phyloP scores from a whole-genome alignment of 2,329 filamentous ascomycete species.

The Dothistroma pini region DNA sequence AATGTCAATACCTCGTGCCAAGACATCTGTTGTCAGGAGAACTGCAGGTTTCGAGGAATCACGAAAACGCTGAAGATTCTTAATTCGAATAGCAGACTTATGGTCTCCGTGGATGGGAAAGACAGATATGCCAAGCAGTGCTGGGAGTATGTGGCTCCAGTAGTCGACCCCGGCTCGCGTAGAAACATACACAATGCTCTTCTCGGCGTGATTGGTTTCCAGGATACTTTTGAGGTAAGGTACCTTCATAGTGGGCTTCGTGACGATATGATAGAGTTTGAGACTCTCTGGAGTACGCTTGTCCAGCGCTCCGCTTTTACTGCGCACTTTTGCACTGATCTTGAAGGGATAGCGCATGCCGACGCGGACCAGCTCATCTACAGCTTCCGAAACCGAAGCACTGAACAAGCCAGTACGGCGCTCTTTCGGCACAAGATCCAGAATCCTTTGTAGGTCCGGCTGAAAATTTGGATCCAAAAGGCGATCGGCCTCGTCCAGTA shows the following conservation, averaged over 20 bases:
- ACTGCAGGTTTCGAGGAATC: constrained; percentile 71
- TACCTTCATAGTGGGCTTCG: constrained; percentile 74
- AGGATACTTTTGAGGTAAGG: constrained; percentile 70
- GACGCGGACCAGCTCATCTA: constrained; percentile 87
- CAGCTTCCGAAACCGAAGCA: constrained; percentile 91
- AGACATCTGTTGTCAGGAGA: constrained; percentile 87
- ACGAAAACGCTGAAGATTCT: constrained; percentile 79
- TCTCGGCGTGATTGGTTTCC: constrained; percentile 60
- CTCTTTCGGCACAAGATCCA: constrained; percentile 84
- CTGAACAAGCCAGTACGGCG: constrained; percentile 90
- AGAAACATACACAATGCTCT: constrained; percentile 86
- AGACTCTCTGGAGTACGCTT: constrained; percentile 86
- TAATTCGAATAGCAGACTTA: constrained; percentile 77
- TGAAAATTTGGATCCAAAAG: constrained; percentile 93
- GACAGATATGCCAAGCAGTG: constrained; percentile 65
- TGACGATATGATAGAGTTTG: constrained; percentile 81
- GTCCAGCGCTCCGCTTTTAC: constrained; percentile 68
- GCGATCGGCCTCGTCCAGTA: constrained; percentile 92
- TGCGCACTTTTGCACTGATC: constrained; percentile 88
- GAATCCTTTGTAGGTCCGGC: constrained; percentile 79
- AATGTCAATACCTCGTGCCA: constrained; percentile 86
- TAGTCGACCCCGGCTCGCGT: constrained; percentile 96
- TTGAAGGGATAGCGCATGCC: constrained; percentile 92
- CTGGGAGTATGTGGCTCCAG: constrained; percentile 74
- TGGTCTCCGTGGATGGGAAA: constrained; percentile 91